Conservation (phyloP, 345 rosid species). For the Corymbia maculata region DNA sequence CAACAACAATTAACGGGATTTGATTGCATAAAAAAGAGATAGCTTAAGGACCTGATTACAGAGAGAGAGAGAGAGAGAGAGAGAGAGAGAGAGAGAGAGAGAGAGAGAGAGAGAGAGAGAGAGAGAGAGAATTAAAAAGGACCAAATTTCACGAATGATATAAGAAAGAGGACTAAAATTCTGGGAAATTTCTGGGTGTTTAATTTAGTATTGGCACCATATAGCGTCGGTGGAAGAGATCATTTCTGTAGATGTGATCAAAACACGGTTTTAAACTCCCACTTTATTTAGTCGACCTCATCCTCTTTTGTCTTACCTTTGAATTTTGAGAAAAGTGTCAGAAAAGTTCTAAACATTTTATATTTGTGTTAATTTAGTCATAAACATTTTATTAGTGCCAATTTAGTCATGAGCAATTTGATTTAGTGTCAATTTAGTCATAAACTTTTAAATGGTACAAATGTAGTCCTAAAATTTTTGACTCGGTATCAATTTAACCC, state of each 20-base stretch:
- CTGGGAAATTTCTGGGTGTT: background rate
- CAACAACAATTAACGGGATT: background rate
- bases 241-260: background rate
- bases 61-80: no score
- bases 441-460: no score
- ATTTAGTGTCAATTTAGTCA: no score
- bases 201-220: background rate
- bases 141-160: background rate
- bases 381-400: no score
- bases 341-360: no score
- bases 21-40: background rate
- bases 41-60: background rate
- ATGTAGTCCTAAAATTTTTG: no score
- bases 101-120: no score
- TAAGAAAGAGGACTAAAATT: background rate
- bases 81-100: no score
- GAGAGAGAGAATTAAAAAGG: background rate
- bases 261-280: background rate
- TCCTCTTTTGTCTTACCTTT: background rate
- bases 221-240: no score
- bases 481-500: no score
- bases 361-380: no score
- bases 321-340: background rate
- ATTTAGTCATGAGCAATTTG: no score
- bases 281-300: background rate